These are phyloP conservation scores for Tuber aestivum DNA, from an alignment of 495 filamentous ascomycete genomes.

Conservation along the genomic window DNA sequence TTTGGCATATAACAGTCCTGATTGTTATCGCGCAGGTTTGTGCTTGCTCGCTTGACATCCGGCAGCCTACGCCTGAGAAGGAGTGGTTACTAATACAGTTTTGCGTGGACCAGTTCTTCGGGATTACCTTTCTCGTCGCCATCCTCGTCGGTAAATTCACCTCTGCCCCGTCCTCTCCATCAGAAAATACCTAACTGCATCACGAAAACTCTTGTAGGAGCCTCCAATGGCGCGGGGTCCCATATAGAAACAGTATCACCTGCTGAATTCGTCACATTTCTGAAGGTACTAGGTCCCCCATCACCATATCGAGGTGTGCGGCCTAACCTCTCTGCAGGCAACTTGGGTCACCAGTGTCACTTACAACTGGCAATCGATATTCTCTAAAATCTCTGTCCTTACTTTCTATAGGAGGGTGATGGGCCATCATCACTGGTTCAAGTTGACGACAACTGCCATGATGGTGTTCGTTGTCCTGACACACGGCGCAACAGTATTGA, in stretches of 20 bases:
- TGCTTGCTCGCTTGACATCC: background rate
- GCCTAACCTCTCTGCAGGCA: background rate
- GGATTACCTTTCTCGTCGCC: background rate
- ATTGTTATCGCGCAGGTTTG: conserved; percentile 11
- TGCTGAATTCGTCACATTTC: background rate
- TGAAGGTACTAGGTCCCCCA: conserved; percentile 1
- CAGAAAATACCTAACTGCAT: background rate
- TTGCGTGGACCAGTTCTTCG: background rate
- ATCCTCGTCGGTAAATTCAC: conserved; percentile 1
- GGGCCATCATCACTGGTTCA: conserved; percentile 5
- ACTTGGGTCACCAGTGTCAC: background rate
- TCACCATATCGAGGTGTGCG: background rate
- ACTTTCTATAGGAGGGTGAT: conserved; percentile 8
- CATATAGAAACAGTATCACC: conserved; percentile 4
- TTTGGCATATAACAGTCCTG: background rate
- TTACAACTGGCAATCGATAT: background rate
- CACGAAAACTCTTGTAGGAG: background rate
- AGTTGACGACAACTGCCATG: background rate
- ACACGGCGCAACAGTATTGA: background rate
- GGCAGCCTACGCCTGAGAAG: background rate
- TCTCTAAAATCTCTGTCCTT: conserved; percentile 4
- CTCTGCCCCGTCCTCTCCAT: background rate
- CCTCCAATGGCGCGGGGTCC: background rate
- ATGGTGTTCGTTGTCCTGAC: background rate
- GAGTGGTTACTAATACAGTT: background rate